Evolutionary conservation across 2,329 filamentous ascomycete genomes (phyloP), one percentile per base, ranked within the genome.

Genomic region (Beauveria sp.): DNA sequence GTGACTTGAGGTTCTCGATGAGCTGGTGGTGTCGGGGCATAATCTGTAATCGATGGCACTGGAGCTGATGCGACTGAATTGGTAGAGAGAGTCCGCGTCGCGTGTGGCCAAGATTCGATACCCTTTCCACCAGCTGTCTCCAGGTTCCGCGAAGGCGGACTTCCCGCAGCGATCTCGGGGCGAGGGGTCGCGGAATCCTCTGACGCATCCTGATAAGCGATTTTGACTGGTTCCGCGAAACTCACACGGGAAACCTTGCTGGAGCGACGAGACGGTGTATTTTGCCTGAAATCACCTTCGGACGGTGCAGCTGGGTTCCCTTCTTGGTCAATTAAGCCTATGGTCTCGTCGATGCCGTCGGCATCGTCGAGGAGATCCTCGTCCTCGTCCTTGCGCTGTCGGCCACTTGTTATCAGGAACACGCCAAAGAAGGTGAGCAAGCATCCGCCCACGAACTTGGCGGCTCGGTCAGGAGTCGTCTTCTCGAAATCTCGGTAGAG

Each of bases 401-500:
- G 83, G 59, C 91, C 92, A 69, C 89, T 96, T 1, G 95, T 98
- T 70, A 99, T 97, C 66, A 97, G 83, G 75, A 95, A 98, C n/a
- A 99, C 95, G 10, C 95, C 95, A 63, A 93, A 86, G 73, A 99
- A 99, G 1, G 95, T 99, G 65, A 99, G 76, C 5, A 91, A 80
- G 74, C 95, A 99, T 43, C 95, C 95, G 24, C 90, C 91, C 14
- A 96, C 77, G 70, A 99, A 99, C 69, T 96, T 96, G 61, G 79
- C 77, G 2, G 90, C 90, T 68, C 91, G 89, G 53, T 86, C 81
- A 34, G 81, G 75, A 0, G 86, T 89, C 8, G 91, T 90, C 47
- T 89, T 87, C 73, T 98, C 90, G 69, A 99, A 99, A 73, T 99
- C 95, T 55, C 93, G 87, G 72, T 98, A 99, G 6, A 99, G 77